Percentiles rank a stretch among this genome's conserved stretches.
Evolutionary conservation across 1,284 basidiomycete genomes (phyloP).

Genomic region (Cryptococcus sp.): DNA sequence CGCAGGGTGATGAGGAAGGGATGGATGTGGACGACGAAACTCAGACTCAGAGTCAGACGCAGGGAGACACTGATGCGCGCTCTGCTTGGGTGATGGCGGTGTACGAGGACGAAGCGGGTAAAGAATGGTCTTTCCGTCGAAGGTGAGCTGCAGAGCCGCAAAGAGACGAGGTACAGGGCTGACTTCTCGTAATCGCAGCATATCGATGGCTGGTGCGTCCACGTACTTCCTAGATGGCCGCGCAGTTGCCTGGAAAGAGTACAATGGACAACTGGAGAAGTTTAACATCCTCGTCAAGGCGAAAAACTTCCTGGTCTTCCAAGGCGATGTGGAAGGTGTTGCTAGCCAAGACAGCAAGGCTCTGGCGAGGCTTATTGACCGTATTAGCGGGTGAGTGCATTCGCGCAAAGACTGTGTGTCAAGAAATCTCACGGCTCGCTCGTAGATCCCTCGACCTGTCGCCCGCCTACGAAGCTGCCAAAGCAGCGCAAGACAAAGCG

Average conservation of each 20-base stretch:
- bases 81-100: constrained; percentile 95
- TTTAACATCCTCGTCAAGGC: constrained; percentile 99
- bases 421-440: background rate
- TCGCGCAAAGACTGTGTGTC: background rate
- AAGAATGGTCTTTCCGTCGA: constrained; percentile 87
- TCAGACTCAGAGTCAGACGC: constrained; percentile 28
- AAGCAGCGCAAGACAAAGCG: constrained; percentile 81
- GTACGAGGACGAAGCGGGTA: constrained; percentile 72
- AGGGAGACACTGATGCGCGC: constrained; percentile 63
- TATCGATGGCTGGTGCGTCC: constrained; percentile 79
- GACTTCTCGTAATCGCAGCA: constrained; percentile 59
- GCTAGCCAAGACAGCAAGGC: constrained; percentile 93
- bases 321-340: constrained; percentile 97
- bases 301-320: constrained; percentile 99
- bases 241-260: constrained; percentile 76
- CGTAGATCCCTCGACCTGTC: constrained; percentile 76
- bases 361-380: constrained; percentile 87
- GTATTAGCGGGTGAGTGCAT: constrained; percentile 74
- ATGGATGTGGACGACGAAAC: constrained; percentile 45
- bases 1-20: constrained; percentile 53
- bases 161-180: background rate
- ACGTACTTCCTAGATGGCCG: constrained; percentile 83
- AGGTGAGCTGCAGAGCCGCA: constrained; percentile 62
- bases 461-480: constrained; percentile 84
- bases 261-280: constrained; percentile 78